Percentiles rank a stretch among this genome's conserved stretches.
Evolutionary conservation across 2,329 filamentous ascomycete species (phyloP).

Genomic region (Penicillium sumatraense): DNA sequence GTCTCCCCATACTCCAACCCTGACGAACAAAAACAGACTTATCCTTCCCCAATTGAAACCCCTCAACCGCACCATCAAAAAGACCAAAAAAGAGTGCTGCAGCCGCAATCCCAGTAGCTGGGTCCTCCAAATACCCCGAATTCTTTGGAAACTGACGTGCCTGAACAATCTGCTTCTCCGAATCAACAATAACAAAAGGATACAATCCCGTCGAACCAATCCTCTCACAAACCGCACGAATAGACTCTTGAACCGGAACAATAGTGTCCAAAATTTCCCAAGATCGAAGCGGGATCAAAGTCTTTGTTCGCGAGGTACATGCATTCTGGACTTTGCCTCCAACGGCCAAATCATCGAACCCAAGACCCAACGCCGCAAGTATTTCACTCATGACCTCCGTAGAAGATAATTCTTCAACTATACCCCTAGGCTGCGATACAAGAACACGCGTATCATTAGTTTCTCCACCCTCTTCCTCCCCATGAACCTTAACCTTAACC

Average conservation of each 20-base stretch:
- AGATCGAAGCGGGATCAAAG: background rate
- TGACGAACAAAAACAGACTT: constrained; percentile 10
- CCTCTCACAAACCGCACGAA: background rate
- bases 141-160: constrained; percentile 16
- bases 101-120: constrained; percentile 15
- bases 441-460: background rate
- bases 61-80: background rate
- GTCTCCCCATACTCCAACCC: background rate
- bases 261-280: background rate
- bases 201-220: background rate
- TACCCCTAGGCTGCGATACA: background rate
- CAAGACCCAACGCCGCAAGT: background rate
- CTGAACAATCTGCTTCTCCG: constrained; percentile 9
- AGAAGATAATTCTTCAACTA: background rate
- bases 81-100: constrained; percentile 14
- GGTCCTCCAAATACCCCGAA: constrained; percentile 15
- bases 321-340: background rate
- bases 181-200: background rate
- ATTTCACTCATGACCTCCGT: background rate
- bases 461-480: background rate
- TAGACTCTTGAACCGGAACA: background rate
- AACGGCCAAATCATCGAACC: background rate
- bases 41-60: background rate
- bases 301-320: background rate
- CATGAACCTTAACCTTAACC: background rate